Conservation (phyloP, 2,329 filamentous ascomycete genomes). For the Sphaerostilbella broomeana region DNA sequence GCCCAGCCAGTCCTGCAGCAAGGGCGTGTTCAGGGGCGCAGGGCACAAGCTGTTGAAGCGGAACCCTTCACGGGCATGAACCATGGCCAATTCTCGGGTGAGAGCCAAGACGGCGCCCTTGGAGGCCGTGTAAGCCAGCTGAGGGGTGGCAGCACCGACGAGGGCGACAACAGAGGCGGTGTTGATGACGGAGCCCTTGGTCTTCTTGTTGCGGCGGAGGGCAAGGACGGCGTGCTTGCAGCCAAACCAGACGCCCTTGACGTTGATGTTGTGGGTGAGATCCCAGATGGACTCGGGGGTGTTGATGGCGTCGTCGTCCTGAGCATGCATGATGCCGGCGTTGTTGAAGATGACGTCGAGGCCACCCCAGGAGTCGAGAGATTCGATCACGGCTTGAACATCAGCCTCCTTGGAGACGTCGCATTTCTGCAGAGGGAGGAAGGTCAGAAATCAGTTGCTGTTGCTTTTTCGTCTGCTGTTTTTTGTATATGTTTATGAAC, state of each 20-base stretch:
- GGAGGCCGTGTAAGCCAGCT: conserved; percentile 87
- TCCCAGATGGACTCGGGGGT: conserved; percentile 93
- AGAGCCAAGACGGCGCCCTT: conserved; percentile 89
- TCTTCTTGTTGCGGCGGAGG: conserved; percentile 74
- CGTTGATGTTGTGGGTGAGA: conserved; percentile 86
- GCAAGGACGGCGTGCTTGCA: conserved; percentile 85
- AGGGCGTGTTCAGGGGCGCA: conserved; percentile 83
- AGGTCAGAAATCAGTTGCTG: too few species aligned
- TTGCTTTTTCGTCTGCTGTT: too few species aligned
- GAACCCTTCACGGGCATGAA: conserved; percentile 82
- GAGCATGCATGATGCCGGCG: conserved; percentile 90
- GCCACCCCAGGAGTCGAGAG: conserved; percentile 77
- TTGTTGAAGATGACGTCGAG: conserved; percentile 96
- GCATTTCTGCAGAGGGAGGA: conserved; percentile 31
- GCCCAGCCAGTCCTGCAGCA: conserved; percentile 89
- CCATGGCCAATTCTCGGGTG: conserved; percentile 85
- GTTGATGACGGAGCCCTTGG: conserved; percentile 78
- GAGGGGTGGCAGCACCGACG: conserved; percentile 79
- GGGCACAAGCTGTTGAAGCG: conserved; percentile 89
- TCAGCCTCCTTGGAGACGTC: conserved; percentile 84
- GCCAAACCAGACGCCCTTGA: conserved; percentile 97
- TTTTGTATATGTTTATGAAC: too few species aligned
- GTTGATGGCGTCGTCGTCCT: conserved; percentile 71
- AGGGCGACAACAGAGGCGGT: conserved; percentile 84
- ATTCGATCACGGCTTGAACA: conserved; percentile 66